Evolutionary conservation across 1,139 yeast genomes (phyloP), one percentile per base, ranked within the genome.

Genomic region (Debaryomycetaceae sp.): DNA sequence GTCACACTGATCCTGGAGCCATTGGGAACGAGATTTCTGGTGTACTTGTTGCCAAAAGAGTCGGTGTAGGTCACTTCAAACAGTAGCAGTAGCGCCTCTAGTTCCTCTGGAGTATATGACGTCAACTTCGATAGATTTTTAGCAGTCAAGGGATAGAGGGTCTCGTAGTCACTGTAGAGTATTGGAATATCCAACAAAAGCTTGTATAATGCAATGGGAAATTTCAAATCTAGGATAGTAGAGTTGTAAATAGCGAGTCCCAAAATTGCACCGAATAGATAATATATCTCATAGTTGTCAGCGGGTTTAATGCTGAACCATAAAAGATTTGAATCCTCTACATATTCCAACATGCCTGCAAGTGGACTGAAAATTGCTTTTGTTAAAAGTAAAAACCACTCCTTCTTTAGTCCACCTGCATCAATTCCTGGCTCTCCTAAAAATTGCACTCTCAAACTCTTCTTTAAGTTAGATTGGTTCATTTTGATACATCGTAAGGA

Each of bases 241-340:
- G 96, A 87, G 62, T 93, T 93, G 62, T 88, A 90, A 38, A 93
- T 83, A 0, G 98, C 97, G 55, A 93, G 73, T 0, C 97, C 98
- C 39, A 93, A 66, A 0, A 89, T 83, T 0, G 88, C 87, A 0
- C 98, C 98, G 46, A 90, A 83, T 39, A 89, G 68, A 57, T 81
- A 85, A 63, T 85, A 91, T 55, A 77, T 72, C 47, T 80, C 85
- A 6, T 75, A 59, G 41, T 73, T 65, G 31, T 75, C 76, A 6
- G 70, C 57, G 0, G 82, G 75, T 13, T 66, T 60, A 5, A 78
- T 61, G 23, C 80, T 70, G 62, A 93, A 90, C 97, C 97, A 93
- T 43, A 85, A 76, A 39, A 76, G 71, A 45, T 80, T 75, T 5
- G 96, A 85, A 50, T 85, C 91, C 22, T 83, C 87, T 31, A 82